Conservation (phyloP, 2,329 filamentous ascomycete species). For the Thielaviopsis ethacetica region DNA sequence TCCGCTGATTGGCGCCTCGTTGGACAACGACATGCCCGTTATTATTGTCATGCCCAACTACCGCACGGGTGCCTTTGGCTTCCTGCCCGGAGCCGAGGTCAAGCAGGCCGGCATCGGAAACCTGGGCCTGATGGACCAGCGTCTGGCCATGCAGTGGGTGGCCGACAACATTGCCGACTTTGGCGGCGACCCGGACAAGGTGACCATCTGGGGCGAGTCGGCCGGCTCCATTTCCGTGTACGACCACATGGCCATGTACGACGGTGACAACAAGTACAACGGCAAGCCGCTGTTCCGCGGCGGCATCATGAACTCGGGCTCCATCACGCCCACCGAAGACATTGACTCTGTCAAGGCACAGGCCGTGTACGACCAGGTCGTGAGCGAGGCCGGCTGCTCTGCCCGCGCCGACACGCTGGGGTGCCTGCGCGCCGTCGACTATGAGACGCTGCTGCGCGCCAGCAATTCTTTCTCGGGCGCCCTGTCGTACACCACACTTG, state of each 20-base stretch:
- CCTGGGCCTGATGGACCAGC: conserved; percentile 43
- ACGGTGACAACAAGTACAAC: conserved; percentile 46
- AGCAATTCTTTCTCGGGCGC: conserved; percentile 41
- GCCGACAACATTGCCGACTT: conserved; percentile 48
- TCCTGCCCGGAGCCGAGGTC: conserved; percentile 40
- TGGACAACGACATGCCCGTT: conserved; percentile 35
- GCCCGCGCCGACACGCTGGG: conserved; percentile 30
- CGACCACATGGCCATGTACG: conserved; percentile 45
- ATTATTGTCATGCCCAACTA: conserved; percentile 51
- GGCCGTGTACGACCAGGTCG: conserved; percentile 34
- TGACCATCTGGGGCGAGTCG: conserved; percentile 49
- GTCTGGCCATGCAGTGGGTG: conserved; percentile 44
- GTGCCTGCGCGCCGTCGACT: conserved; percentile 38
- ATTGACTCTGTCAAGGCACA: conserved; percentile 42
- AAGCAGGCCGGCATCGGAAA: conserved; percentile 39
- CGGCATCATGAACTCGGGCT: conserved; percentile 48
- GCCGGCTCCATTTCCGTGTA: conserved; percentile 44
- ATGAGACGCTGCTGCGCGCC: conserved; percentile 35
- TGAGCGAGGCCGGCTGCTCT: conserved; percentile 35
- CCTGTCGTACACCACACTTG: conserved; percentile 38
- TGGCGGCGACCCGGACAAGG: conserved; percentile 46
- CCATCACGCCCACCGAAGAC: conserved; percentile 30
- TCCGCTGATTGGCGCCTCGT: conserved; percentile 19
- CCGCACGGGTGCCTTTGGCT: conserved; percentile 46
- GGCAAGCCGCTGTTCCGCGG: conserved; percentile 46